Conservation (phyloP, 768 basidiomycete genomes). For the Obba rivulosa region DNA sequence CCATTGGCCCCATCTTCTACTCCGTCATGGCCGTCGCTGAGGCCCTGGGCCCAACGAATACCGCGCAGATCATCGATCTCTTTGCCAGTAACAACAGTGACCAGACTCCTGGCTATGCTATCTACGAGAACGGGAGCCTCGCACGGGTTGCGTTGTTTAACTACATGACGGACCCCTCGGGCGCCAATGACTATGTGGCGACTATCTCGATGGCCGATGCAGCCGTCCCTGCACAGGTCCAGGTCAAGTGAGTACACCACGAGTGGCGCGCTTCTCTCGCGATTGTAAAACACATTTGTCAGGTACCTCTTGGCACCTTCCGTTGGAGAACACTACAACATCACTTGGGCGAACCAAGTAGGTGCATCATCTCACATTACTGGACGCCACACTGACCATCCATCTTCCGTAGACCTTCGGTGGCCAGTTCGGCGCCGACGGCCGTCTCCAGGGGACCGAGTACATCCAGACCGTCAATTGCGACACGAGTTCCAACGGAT, state of each 20-base stretch:
- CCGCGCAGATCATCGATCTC: constrained; percentile 39
- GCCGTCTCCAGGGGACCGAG: constrained; percentile 28
- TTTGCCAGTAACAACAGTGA: constrained; percentile 23
- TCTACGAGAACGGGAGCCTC: constrained; percentile 42
- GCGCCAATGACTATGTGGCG: constrained; percentile 34
- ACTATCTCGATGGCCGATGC: constrained; percentile 29
- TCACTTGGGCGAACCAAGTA: constrained; percentile 47
- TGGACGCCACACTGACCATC: background rate
- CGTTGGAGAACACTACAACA: constrained; percentile 37
- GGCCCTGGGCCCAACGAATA: constrained; percentile 37
- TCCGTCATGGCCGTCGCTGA: constrained; percentile 41
- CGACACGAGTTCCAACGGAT: constrained; percentile 39
- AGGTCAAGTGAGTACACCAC: constrained; percentile 26
- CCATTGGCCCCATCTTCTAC: constrained; percentile 44
- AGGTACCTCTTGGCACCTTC: constrained; percentile 31
- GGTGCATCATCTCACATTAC: background rate
- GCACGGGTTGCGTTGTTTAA: constrained; percentile 43
- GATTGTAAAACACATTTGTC: background rate
- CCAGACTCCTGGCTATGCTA: constrained; percentile 41
- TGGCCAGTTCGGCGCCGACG: constrained; percentile 33
- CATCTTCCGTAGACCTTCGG: constrained; percentile 20
- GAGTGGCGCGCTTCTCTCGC: background rate
- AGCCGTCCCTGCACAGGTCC: constrained; percentile 20
- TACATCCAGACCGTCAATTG: constrained; percentile 32
- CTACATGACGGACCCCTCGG: constrained; percentile 36